Evolutionary conservation across 1,139 yeast genomes (phyloP).

Genomic region (Hyphopichia burtonii): DNA sequence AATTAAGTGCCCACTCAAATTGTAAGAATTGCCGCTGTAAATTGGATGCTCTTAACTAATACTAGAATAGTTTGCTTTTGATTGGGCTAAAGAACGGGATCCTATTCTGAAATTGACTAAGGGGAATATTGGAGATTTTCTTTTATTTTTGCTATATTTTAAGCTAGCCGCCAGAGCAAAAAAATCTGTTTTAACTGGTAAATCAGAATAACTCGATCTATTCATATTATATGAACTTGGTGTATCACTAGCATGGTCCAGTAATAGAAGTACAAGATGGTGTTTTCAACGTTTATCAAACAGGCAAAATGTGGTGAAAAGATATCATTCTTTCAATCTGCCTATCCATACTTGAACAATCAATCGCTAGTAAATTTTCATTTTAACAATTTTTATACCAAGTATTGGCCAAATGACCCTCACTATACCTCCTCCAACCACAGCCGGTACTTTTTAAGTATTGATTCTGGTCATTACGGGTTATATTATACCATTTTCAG

Average conservation of each 20-base stretch:
- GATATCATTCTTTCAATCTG: slow-evolving; percentile 41
- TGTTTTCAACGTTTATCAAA: slow-evolving; percentile 26
- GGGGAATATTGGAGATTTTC: too few species aligned
- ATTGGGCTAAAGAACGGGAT: too few species aligned
- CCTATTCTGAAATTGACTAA: too few species aligned
- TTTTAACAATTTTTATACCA: slow-evolving; percentile 17
- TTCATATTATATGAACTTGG: too few species aligned
- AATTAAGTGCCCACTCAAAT: too few species aligned
- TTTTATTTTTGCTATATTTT: too few species aligned
- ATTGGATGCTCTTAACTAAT: not conserved
- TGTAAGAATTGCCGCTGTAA: not conserved
- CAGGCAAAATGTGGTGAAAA: slow-evolving; percentile 22
- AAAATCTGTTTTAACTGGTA: too few species aligned
- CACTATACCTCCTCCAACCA: slow-evolving; percentile 26
- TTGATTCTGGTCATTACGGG: slow-evolving; percentile 46
- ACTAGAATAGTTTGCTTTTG: too few species aligned
- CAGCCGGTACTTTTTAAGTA: slow-evolving; percentile 24
- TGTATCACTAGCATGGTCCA: not conserved
- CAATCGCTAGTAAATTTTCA: slow-evolving; percentile 19
- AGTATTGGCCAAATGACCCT: slow-evolving; percentile 29
- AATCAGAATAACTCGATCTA: too few species aligned
- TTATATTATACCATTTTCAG: slow-evolving; percentile 43
- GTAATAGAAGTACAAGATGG: slow-evolving; percentile 13
- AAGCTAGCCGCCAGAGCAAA: too few species aligned
- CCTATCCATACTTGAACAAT: slow-evolving; percentile 34